These are phyloP conservation scores for Lactifluus piperatus DNA, from an alignment of 768 basidiomycete genomes.

Conservation along the genomic window DNA sequence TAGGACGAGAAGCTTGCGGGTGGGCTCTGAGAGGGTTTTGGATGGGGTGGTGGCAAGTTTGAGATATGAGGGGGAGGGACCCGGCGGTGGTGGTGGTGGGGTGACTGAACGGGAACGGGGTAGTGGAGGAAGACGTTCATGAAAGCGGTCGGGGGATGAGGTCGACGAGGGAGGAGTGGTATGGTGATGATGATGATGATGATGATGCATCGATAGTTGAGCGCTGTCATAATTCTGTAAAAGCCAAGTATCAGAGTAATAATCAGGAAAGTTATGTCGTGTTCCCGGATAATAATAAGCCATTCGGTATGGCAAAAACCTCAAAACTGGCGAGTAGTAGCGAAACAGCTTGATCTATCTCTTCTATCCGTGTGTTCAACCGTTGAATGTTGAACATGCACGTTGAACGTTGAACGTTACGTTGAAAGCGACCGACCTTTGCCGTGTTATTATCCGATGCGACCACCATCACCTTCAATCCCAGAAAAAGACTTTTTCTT, in stretches of 20 bases:
- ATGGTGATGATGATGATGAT: background rate
- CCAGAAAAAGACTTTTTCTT: slow-evolving; percentile 84
- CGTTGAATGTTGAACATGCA: no score
- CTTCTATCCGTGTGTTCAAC: no score
- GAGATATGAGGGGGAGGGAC: slow-evolving; percentile 33
- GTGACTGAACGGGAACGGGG: background rate
- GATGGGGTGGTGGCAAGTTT: slow-evolving; percentile 27
- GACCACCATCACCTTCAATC: slow-evolving; percentile 80
- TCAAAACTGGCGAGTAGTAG: no score
- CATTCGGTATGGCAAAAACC: background rate
- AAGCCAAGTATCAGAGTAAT: background rate
- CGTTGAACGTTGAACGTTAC: no score
- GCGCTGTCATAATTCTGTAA: no score
- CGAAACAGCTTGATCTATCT: no score
- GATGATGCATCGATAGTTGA: background rate
- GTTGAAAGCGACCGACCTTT: no score
- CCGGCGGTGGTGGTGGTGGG: background rate
- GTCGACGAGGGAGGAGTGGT: background rate
- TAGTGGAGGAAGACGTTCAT: background rate
- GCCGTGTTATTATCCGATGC: no score
- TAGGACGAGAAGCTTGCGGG: slow-evolving; percentile 63
- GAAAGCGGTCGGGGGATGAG: background rate
- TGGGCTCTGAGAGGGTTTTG: slow-evolving; percentile 22
- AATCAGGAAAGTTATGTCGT: background rate
- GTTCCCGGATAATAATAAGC: background rate